A percentile compares a stretch with the other conserved stretches of the same genome.
phyloP scores from a whole-genome alignment of 148 eudicot species.

The Rhododendron mucronatum region DNA sequence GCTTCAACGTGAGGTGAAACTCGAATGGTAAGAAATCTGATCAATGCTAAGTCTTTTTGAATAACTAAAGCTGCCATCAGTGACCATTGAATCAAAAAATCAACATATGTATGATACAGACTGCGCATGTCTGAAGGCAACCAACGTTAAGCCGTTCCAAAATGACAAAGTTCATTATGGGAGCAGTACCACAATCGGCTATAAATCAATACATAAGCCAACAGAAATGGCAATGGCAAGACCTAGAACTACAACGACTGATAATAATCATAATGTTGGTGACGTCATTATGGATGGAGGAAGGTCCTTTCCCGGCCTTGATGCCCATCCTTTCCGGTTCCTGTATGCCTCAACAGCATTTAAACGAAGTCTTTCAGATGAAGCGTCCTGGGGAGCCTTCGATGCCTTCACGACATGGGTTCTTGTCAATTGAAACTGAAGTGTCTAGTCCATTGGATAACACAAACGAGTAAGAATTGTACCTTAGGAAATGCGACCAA shows the following conservation, averaged over 20 bases:
- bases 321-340: constrained; percentile 59
- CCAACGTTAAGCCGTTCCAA: not conserved
- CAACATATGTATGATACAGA: not conserved
- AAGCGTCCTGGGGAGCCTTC: constrained; percentile 52
- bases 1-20: not conserved
- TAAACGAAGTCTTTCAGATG: constrained; percentile 72
- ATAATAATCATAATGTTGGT: constrained; percentile 7
- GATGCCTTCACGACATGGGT: constrained; percentile 36
- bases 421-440: not conserved
- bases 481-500: constrained; percentile 67
- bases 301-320: constrained; percentile 66
- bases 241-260: not conserved
- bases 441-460: not conserved
- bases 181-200: not conserved
- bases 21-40: not conserved
- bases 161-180: not conserved
- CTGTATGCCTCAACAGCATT: constrained; percentile 80
- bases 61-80: not conserved
- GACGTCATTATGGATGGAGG: constrained; percentile 31
- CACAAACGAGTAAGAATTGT: not conserved
- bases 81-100: not conserved
- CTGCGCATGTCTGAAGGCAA: not conserved
- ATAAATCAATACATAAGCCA: not conserved
- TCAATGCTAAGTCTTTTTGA: not conserved
- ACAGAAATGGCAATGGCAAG: not conserved